A percentile compares a stretch with the other conserved stretches of the same genome.
These are phyloP conservation scores for Lichtheimia corymbifera DNA, from an alignment of 371 early-diverging fungal genomes.

Conservation along the genomic window DNA sequence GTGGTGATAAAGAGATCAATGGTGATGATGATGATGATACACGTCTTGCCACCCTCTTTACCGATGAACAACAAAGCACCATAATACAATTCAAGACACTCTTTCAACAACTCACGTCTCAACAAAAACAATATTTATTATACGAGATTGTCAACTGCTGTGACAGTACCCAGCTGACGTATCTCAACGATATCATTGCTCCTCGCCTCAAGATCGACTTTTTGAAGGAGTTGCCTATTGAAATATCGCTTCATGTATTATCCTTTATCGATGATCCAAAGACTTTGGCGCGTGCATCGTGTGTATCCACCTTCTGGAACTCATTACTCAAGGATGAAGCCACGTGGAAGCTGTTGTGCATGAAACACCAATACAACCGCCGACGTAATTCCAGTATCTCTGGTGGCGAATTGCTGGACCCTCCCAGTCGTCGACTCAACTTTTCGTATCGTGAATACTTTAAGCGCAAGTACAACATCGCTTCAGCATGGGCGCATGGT, in stretches of 20 bases:
- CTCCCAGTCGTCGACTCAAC: conserved; percentile 44
- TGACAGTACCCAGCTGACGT: conserved; percentile 59
- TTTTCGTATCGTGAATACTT: conserved; percentile 76
- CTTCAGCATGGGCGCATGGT: conserved; percentile 78
- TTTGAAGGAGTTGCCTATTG: conserved; percentile 73
- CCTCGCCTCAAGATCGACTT: conserved; percentile 81
- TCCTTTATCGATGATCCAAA: conserved; percentile 66
- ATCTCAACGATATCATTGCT: conserved; percentile 57
- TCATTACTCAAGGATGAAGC: conserved; percentile 66
- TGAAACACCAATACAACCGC: conserved; percentile 32
- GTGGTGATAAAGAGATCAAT: conserved; percentile 16
- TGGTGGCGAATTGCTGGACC: conserved; percentile 49
- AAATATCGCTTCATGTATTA: conserved; percentile 73
- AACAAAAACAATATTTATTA: conserved; percentile 40
- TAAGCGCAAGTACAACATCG: conserved; percentile 70
- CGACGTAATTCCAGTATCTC: conserved; percentile 44
- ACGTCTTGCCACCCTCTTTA: conserved; percentile 28
- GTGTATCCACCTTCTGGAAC: conserved; percentile 79
- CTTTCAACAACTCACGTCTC: conserved; percentile 33
- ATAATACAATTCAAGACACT: conserved; percentile 37
- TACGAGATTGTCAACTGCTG: conserved; percentile 56
- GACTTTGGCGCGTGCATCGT: conserved; percentile 71
- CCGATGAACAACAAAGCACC: conserved; percentile 38
- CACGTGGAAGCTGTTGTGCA: conserved; percentile 53
- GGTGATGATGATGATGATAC: conserved; percentile 15